Conservation (phyloP, 768 basidiomycete genomes). For the Pleurotus cornucopiae region DNA sequence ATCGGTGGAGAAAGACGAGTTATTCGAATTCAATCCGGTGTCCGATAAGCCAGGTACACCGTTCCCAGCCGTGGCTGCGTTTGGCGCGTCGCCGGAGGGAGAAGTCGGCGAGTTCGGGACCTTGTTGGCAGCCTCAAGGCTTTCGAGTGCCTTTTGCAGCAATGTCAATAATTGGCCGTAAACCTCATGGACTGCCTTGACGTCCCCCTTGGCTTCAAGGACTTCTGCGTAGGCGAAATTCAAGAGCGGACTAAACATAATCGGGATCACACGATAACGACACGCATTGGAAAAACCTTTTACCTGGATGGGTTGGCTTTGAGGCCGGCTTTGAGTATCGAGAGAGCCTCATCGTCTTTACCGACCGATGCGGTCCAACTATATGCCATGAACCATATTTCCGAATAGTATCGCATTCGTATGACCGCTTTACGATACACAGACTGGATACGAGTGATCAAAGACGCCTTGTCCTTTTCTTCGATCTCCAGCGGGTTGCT, state of each 20-base stretch:
- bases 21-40: conserved; percentile 29
- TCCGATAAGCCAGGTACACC: conserved; percentile 18
- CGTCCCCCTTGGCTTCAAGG: conserved; percentile 50
- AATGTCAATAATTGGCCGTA: conserved; percentile 71
- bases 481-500: conserved; percentile 91
- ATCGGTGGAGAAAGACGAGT: conserved; percentile 49
- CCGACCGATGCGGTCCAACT: conserved; percentile 73
- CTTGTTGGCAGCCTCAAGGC: conserved; percentile 42
- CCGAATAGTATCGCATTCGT: conserved; percentile 90
- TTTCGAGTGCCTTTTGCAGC: conserved; percentile 63
- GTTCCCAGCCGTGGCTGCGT: conserved; percentile 1
- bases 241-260: conserved; percentile 66
- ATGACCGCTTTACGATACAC: conserved; percentile 89
- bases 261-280: neutral
- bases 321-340: conserved; percentile 79
- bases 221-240: conserved; percentile 87
- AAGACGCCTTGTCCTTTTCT: conserved; percentile 65
- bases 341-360: conserved; percentile 76
- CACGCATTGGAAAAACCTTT: conserved; percentile 10
- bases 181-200: conserved; percentile 61
- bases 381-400: conserved; percentile 96
- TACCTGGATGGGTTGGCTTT: conserved; percentile 85
- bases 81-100: conserved; percentile 6
- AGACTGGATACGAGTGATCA: conserved; percentile 70
- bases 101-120: conserved; percentile 26